Evolutionary conservation across 2,329 filamentous ascomycete species (phyloP), one percentile per base, ranked within the genome.

Genomic region (Arthrobotrys musiformis): DNA sequence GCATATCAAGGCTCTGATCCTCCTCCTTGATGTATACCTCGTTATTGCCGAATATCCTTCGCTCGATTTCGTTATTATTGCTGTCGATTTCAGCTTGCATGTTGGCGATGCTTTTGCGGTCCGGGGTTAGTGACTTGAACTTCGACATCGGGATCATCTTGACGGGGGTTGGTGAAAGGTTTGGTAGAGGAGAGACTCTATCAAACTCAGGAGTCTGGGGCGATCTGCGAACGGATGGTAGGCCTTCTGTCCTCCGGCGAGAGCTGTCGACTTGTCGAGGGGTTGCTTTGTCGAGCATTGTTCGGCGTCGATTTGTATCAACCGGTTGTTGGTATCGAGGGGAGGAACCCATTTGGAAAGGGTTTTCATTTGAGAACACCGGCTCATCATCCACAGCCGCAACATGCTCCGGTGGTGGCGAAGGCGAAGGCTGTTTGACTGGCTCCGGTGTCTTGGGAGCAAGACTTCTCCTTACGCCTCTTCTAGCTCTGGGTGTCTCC

Each of bases 21-120:
- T 87, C 86, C 73, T 92, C 89, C 60, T 80, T 80, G 48, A 78
- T 73, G 24, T 76, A 76, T n/a, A 64, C 72, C 1, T 77, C 73
- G 5, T 52, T 58, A 8, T 44, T 54, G 3, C 64, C 54, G 44
- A 60, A 64, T 3, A 70, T 70, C 3, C 30, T 56, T 15, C 50
- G 19, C 13, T 63, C 68, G 13, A 73, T 58, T 13, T 78, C 74
- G 6, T 48, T 19, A 15, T 78, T 68, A 4, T 68, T 46, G 2
- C 42, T 19, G 6, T 78, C 69, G 9, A 78, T 33, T 22, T 78
- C 68, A 0, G 70, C 68, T 7, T 73, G 74, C 35, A 66, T 19
- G n/a, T 19, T 46, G 15, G 24, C 40, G 15, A 70, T 66, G n/a
- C n/a, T n/a, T 52, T 72, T 70, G 3, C 48, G 50, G 9, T 78